Conservation (phyloP, 192 early-diverging fungal genomes). For the Pilaira anomala region DNA sequence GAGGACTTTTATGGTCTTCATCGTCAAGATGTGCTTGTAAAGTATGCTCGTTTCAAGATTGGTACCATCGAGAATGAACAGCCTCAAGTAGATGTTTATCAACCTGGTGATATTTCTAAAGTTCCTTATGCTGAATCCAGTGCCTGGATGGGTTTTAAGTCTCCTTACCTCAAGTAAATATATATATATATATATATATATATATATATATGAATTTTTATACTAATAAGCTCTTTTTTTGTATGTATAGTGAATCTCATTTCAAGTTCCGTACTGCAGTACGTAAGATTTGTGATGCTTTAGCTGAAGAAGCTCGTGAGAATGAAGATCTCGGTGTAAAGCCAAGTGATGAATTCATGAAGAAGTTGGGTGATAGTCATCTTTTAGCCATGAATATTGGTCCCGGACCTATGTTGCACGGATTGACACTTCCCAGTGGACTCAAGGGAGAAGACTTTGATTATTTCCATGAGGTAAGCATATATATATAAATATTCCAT, state of each 20-base stretch:
- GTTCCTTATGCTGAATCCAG: constrained; percentile 77
- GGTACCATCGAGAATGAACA: constrained; percentile 56
- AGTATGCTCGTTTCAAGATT: constrained; percentile 64
- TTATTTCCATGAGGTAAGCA: constrained; percentile 59
- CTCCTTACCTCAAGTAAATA: constrained; percentile 36
- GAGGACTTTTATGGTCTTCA: constrained; percentile 40
- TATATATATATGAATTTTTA: not conserved
- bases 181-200: not conserved
- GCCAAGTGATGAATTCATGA: constrained; percentile 62
- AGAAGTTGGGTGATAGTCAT: constrained; percentile 66
- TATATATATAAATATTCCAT: no score
- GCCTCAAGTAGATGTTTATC: constrained; percentile 28
- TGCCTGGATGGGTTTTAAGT: constrained; percentile 46
- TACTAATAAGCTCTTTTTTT: not conserved
- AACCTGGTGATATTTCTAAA: constrained; percentile 60
- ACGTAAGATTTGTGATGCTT: constrained; percentile 68
- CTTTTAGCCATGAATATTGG: constrained; percentile 66
- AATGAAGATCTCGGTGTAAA: constrained; percentile 76
- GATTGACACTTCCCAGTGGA: constrained; percentile 43
- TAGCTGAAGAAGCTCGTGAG: constrained; percentile 64
- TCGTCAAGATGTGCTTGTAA: constrained; percentile 57
- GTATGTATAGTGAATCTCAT: constrained; percentile 57
- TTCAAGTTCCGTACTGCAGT: constrained; percentile 55
- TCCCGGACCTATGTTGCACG: constrained; percentile 36
- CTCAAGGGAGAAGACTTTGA: constrained; percentile 61